These are phyloP conservation scores for Stagonosporopsis cucurbitacearum DNA, from an alignment of 2,329 filamentous ascomycete species.

Conservation along the genomic window DNA sequence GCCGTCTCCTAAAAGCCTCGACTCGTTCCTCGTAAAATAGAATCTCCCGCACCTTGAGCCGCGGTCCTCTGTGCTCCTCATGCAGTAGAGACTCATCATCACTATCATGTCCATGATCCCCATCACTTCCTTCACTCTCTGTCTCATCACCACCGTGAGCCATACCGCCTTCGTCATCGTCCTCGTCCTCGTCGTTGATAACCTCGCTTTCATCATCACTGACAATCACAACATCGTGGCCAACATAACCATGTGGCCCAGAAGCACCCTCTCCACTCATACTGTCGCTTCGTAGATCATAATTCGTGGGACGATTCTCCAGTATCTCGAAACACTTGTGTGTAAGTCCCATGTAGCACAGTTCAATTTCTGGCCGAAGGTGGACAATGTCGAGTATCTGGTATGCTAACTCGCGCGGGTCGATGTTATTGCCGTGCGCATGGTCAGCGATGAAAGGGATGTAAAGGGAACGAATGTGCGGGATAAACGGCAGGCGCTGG, in stretches of 20 bases:
- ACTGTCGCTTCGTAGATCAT: conserved; percentile 44
- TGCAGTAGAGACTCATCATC: conserved; percentile 60
- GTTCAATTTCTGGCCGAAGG: conserved; percentile 74
- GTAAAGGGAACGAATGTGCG: conserved; percentile 73
- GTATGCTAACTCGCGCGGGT: conserved; percentile 73
- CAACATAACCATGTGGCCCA: conserved; percentile 26
- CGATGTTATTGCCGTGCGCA: conserved; percentile 60
- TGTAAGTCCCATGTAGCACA: conserved; percentile 79
- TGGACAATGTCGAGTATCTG: conserved; percentile 81
- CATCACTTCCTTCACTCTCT: conserved; percentile 45
- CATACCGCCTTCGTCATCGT: conserved; percentile 58
- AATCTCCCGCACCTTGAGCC: conserved; percentile 75
- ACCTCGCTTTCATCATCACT: conserved; percentile 49
- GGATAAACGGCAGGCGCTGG: conserved; percentile 73
- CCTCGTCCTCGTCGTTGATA: conserved; percentile 57
- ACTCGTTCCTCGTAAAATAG: conserved; percentile 82
- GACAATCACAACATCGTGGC: conserved; percentile 42
- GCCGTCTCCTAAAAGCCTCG: conserved; percentile 78
- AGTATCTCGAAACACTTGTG: conserved; percentile 83
- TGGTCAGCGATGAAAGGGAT: conserved; percentile 72
- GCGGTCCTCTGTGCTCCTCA: conserved; percentile 52
- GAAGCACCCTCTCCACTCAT: conserved; percentile 33
- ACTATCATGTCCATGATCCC: conserved; percentile 51
- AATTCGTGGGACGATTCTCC: conserved; percentile 63
- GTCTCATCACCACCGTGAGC: conserved; percentile 51